Percentiles rank a stretch among this genome's conserved stretches.
phyloP scores from a whole-genome alignment of 2,329 filamentous ascomycete species.

The Venturia aucupariae region DNA sequence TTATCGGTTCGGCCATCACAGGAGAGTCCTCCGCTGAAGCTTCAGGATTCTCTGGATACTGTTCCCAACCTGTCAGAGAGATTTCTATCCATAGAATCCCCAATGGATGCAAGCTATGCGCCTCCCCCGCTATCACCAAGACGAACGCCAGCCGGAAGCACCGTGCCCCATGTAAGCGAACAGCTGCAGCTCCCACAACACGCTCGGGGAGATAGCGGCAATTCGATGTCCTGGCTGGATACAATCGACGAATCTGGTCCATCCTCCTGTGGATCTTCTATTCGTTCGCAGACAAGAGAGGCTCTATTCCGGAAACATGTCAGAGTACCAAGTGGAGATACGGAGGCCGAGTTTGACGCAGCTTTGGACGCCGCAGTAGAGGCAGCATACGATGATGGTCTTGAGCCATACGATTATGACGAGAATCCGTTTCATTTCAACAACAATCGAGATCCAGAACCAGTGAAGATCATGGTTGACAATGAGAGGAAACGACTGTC shows the following conservation, averaged over 20 bases:
- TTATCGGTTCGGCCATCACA: background rate
- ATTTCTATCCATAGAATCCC: constrained; percentile 29
- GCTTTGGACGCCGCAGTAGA: constrained; percentile 93
- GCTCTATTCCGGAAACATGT: constrained; percentile 61
- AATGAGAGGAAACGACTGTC: constrained; percentile 40
- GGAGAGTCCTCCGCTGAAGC: background rate
- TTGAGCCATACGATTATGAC: constrained; percentile 58
- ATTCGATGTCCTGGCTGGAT: constrained; percentile 82
- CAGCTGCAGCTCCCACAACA: constrained; percentile 11
- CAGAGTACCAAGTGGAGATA: constrained; percentile 58
- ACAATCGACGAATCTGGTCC: constrained; percentile 84
- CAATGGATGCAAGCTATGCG: constrained; percentile 52
- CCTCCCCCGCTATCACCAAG: constrained; percentile 63
- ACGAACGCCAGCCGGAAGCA: constrained; percentile 41
- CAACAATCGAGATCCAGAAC: constrained; percentile 33
- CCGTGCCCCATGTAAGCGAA: constrained; percentile 5
- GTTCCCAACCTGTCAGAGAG: background rate
- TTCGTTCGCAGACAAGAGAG: constrained; percentile 71
- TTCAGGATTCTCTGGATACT: background rate
- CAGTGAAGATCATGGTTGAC: constrained; percentile 66
- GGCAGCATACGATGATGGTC: constrained; percentile 87
- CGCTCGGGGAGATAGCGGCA: constrained; percentile 6
- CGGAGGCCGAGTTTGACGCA: constrained; percentile 86
- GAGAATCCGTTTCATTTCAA: constrained; percentile 19
- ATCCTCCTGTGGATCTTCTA: constrained; percentile 63